Percentiles rank a stretch among this genome's conserved stretches.
Evolutionary conservation across 495 filamentous ascomycete species (phyloP).

Genomic region (Chaetomium fimeti): DNA sequence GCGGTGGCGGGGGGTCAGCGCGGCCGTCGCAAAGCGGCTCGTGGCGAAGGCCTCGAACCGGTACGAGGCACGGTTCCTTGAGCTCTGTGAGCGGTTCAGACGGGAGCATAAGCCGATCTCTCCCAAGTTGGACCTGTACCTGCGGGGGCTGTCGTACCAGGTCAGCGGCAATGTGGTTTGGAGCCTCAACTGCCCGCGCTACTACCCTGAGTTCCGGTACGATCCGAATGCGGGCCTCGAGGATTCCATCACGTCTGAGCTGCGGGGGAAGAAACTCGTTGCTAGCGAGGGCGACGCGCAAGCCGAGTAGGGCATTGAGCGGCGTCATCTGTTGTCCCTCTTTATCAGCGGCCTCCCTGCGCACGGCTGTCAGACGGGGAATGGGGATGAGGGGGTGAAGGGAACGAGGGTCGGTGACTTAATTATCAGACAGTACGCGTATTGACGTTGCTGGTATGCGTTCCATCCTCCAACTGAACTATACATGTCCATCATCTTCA

Average conservation of each 20-base stretch:
- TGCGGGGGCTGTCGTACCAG: not conserved
- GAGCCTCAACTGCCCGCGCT: conserved; percentile 5
- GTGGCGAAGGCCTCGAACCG: not conserved
- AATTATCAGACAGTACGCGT: no score
- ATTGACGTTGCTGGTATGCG: no score
- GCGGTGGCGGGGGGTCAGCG: not conserved
- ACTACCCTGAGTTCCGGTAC: not conserved
- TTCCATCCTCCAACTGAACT: no score
- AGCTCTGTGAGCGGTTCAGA: conserved; percentile 1
- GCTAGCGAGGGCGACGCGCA: not conserved
- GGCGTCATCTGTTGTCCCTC: no score
- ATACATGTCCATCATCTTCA: no score
- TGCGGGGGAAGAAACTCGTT: not conserved
- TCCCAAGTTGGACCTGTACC: not conserved
- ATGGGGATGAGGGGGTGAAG: no score
- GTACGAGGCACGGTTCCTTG: conserved; percentile 1
- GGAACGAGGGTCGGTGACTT: no score
- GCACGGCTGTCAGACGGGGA: no score
- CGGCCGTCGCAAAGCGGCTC: not conserved
- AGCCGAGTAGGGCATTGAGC: no score
- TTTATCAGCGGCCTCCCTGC: no score
- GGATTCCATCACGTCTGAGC: not conserved
- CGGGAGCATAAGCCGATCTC: not conserved
- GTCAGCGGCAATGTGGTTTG: not conserved
- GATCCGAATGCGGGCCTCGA: not conserved